phyloP scores from a whole-genome alignment of 306 rosid genomes.

The Prunus kanzakura region DNA sequence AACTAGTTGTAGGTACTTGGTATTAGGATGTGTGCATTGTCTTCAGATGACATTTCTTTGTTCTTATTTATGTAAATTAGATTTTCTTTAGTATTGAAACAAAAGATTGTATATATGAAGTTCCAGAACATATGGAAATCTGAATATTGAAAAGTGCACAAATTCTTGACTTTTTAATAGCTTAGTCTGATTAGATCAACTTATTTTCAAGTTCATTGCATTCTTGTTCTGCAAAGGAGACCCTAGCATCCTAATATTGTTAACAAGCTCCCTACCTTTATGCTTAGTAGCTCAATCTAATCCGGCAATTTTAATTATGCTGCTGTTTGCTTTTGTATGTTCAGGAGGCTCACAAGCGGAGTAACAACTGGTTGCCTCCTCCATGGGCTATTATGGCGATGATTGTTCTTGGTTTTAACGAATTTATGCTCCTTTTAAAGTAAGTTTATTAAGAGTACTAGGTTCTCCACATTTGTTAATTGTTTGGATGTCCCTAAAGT shows the following conservation, averaged over 20 bases:
- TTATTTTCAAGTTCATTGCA: neutral
- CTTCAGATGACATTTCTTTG: neutral
- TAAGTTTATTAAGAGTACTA: conserved; percentile 28
- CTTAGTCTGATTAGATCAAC: neutral
- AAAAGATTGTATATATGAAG: too few relatives aligned
- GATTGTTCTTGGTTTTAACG: conserved; percentile 80
- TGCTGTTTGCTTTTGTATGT: conserved; percentile 1
- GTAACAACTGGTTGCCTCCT: conserved; percentile 90
- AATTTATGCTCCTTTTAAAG: conserved; percentile 83
- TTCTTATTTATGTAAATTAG: neutral
- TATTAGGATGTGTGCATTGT: neutral
- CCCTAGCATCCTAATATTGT: neutral
- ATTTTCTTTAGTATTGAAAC: neutral
- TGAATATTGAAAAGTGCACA: neutral
- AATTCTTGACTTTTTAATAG: neutral
- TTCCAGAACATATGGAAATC: neutral
- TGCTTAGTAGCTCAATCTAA: neutral
- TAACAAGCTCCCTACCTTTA: neutral
- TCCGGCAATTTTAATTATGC: neutral
- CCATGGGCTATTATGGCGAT: conserved; percentile 84
- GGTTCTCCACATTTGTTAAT: neutral
- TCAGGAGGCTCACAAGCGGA: conserved; percentile 85
- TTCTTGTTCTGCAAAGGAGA: neutral
- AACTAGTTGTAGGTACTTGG: neutral
- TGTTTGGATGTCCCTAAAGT: neutral